Conservation (phyloP, 164 flowering plant species). For the Vitis rupestris region DNA sequence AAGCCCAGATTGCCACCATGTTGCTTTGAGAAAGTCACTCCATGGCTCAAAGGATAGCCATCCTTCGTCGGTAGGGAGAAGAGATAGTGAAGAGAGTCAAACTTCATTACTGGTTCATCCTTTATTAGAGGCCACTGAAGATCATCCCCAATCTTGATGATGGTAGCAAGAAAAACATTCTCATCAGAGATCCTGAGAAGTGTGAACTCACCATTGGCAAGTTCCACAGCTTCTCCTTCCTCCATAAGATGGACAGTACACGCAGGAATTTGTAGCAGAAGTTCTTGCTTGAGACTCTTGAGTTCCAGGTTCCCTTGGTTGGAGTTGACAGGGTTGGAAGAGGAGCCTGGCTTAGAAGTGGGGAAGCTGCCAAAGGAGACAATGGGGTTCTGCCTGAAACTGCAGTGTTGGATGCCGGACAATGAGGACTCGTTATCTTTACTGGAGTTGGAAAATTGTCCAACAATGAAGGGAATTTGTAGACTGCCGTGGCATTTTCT, state of each 20-base stretch:
- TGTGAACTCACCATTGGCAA: conserved; percentile 59
- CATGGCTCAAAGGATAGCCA: conserved; percentile 63
- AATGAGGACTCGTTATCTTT: background rate
- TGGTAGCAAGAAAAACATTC: conserved; percentile 47
- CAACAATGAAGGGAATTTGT: too few species aligned
- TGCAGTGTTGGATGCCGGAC: background rate
- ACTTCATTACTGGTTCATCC: conserved; percentile 87
- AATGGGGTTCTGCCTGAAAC: background rate
- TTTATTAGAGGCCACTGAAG: conserved; percentile 93
- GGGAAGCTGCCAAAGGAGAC: conserved; percentile 8
- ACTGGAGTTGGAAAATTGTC: background rate
- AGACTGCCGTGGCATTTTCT: too few species aligned
- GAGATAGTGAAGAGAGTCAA: conserved; percentile 60
- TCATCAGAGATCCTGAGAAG: conserved; percentile 40
- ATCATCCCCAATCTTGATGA: conserved; percentile 58
- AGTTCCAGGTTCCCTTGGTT: conserved; percentile 14
- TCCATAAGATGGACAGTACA: conserved; percentile 68
- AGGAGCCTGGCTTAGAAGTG: conserved; percentile 14
- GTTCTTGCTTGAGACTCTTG: conserved; percentile 35
- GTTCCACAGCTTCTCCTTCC: conserved; percentile 52
- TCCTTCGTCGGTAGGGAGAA: conserved; percentile 69
- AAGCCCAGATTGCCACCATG: conserved; percentile 27
- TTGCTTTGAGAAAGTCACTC: conserved; percentile 54
- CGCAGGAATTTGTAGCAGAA: conserved; percentile 52
- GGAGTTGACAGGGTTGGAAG: conserved; percentile 10